phyloP scores from a whole-genome alignment of 345 rosid genomes.

The Hibiscus trionum region DNA sequence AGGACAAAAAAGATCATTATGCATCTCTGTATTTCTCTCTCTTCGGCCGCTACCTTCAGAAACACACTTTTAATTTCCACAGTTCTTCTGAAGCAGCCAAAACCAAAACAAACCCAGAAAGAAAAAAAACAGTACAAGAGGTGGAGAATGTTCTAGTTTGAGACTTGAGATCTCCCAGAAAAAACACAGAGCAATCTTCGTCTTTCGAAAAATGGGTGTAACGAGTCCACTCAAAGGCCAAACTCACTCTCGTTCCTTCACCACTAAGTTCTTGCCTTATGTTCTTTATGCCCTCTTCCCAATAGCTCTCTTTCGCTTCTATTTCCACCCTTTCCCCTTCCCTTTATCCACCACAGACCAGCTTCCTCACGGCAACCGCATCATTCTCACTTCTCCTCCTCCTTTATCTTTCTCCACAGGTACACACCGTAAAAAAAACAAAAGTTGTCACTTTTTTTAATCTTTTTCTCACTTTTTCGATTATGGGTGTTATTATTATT shows the following conservation, averaged over 20 bases:
- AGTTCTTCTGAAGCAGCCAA: neutral
- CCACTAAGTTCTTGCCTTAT: slow-evolving; percentile 39
- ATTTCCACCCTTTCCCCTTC: slow-evolving; percentile 36
- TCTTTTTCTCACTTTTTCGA: neutral
- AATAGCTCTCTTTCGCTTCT: slow-evolving; percentile 39
- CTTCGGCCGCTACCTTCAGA: no score
- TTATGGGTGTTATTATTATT: neutral
- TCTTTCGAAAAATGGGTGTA: slow-evolving; percentile 26
- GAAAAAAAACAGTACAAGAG: neutral
- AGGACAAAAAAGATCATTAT: no score
- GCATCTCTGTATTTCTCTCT: no score
- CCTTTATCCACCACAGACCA: slow-evolving; percentile 16
- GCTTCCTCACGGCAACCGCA: slow-evolving; percentile 11
- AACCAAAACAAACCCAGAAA: neutral
- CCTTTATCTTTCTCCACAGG: slow-evolving; percentile 19
- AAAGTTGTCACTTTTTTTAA: neutral
- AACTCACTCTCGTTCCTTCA: slow-evolving; percentile 13
- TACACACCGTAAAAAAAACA: neutral
- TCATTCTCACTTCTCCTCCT: slow-evolving; percentile 11
- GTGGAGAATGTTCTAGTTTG: neutral
- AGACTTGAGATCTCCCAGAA: neutral
- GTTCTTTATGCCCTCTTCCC: slow-evolving; percentile 34
- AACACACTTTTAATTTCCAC: neutral
- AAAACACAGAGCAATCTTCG: neutral
- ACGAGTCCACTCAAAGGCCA: slow-evolving; percentile 30